phyloP scores from a whole-genome alignment of 2,329 filamentous ascomycete species.

The Verticillium isaacii region DNA sequence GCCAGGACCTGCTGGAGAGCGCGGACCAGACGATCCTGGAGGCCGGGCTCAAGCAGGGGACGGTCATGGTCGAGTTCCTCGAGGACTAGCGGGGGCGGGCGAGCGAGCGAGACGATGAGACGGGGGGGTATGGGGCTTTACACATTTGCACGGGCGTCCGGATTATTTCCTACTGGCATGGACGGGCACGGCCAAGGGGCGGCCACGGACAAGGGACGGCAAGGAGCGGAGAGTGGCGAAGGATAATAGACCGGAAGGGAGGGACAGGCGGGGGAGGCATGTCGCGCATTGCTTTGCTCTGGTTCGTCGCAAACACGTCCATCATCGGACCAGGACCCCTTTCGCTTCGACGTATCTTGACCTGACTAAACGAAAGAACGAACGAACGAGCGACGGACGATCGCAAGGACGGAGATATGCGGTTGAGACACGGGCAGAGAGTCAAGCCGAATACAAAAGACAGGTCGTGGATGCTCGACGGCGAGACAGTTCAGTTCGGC shows the following conservation, averaged over 20 bases:
- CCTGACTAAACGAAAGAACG: neutral
- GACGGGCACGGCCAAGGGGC: neutral
- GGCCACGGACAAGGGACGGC: no score
- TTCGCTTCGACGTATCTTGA: neutral
- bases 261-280: neutral
- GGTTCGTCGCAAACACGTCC: neutral
- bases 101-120: neutral
- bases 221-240: no score
- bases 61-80: constrained; percentile 90
- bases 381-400: no score
- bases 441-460: no score
- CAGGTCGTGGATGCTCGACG: neutral
- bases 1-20: constrained; percentile 74
- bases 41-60: constrained; percentile 84
- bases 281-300: neutral
- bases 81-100: constrained; percentile 38
- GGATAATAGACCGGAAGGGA: neutral
- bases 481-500: neutral
- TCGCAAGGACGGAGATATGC: neutral
- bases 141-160: neutral
- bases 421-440: neutral
- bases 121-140: neutral
- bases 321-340: neutral
- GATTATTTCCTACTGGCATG: neutral
- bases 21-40: constrained; percentile 73